Conservation (phyloP, 257 asterid genomes). For the Verbascum thapsus region DNA sequence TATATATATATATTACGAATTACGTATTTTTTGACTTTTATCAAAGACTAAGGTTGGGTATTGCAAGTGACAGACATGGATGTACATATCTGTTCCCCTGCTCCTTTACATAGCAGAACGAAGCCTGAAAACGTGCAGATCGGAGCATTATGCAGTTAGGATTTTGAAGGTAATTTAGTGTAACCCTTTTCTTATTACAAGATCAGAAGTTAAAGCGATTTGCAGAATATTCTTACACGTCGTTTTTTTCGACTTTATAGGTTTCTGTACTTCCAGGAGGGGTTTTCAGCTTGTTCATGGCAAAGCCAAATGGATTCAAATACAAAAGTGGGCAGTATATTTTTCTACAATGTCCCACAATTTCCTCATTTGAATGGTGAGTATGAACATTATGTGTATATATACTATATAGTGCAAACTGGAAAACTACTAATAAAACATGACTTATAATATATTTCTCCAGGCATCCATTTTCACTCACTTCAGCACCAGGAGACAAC, state of each 20-base stretch:
- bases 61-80: slow-evolving; percentile 73
- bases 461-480: slow-evolving; percentile 98
- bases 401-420: slow-evolving; percentile 15
- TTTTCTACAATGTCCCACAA: slow-evolving; percentile 76
- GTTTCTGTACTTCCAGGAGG: slow-evolving; percentile 95
- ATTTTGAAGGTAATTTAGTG: slow-evolving; percentile 66
- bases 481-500: slow-evolving; percentile 95
- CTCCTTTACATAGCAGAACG: slow-evolving; percentile 78
- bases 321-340: slow-evolving; percentile 90
- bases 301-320: slow-evolving; percentile 84
- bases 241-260: slow-evolving; percentile 44
- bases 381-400: background rate
- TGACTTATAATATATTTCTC: slow-evolving; percentile 18
- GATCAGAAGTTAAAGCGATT: no score
- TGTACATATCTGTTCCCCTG: slow-evolving; percentile 77
- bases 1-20: no score
- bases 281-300: slow-evolving; percentile 80
- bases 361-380: slow-evolving; percentile 91
- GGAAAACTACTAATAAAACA: slow-evolving; percentile 44
- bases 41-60: background rate
- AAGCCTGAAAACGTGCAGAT: slow-evolving; percentile 74
- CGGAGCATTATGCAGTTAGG: slow-evolving; percentile 74
- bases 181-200: no score
- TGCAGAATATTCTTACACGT: slow-evolving; percentile 17
- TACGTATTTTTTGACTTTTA: background rate